phyloP scores from a whole-genome alignment of 2,329 filamentous ascomycete genomes.

The Pezicula neosporulosa region DNA sequence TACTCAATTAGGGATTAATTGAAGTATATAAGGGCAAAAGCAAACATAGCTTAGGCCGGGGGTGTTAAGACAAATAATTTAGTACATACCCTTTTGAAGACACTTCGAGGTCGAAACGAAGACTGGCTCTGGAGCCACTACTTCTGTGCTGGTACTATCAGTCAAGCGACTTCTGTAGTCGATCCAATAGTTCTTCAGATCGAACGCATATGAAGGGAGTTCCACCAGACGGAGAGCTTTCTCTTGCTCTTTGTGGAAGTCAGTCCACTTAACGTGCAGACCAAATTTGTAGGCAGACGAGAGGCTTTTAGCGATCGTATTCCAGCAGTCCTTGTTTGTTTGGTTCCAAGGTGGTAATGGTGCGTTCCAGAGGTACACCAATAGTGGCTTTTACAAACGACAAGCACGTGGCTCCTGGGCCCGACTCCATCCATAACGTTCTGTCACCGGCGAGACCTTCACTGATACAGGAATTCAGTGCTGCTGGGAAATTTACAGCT shows the following conservation, averaged over 20 bases:
- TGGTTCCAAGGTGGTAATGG: slow-evolving; percentile 45
- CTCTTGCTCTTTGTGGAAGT: slow-evolving; percentile 53
- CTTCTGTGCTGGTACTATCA: background rate
- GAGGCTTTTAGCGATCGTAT: slow-evolving; percentile 45
- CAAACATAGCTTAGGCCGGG: no score
- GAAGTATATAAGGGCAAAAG: no score
- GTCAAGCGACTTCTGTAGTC: background rate
- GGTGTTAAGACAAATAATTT: no score
- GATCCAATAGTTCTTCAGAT: slow-evolving; percentile 53
- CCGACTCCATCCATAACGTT: slow-evolving; percentile 67
- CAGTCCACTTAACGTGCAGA: slow-evolving; percentile 51
- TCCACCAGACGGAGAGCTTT: slow-evolving; percentile 47
- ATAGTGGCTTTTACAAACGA: slow-evolving; percentile 64
- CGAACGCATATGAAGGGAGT: slow-evolving; percentile 59
- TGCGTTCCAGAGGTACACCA: slow-evolving; percentile 29
- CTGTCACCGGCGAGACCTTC: slow-evolving; percentile 58
- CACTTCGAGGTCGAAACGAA: slow-evolving; percentile 41
- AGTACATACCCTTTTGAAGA: slow-evolving; percentile 37
- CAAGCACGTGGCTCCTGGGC: slow-evolving; percentile 64
- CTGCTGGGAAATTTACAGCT: slow-evolving; percentile 64
- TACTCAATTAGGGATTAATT: no score
- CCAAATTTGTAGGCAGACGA: slow-evolving; percentile 44
- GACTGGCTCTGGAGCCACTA: background rate
- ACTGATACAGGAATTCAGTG: slow-evolving; percentile 53
- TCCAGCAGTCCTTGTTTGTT: slow-evolving; percentile 51